These are phyloP conservation scores for Austroboletus olivaceoglutinosus DNA, from an alignment of 1,284 basidiomycete genomes.

Conservation along the genomic window DNA sequence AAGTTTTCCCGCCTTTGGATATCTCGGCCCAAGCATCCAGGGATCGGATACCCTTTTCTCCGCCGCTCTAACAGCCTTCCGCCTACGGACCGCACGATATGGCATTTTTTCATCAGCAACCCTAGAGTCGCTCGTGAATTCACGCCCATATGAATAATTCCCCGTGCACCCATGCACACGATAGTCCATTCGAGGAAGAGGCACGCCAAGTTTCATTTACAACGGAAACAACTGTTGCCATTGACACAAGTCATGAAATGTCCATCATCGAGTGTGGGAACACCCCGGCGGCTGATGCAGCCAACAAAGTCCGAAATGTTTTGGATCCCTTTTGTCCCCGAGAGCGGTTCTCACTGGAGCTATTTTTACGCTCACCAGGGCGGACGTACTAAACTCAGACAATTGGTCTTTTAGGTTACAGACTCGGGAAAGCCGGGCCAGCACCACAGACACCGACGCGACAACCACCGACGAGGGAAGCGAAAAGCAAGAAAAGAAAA, in stretches of 20 bases:
- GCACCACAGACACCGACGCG: constrained; percentile 12
- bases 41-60: constrained; percentile 20
- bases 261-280: constrained; percentile 21
- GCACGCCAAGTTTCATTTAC: constrained; percentile 6
- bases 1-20: constrained; percentile 24
- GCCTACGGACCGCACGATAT: constrained; percentile 22
- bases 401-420: constrained; percentile 13
- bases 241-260: constrained; percentile 4
- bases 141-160: constrained; percentile 14
- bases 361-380: constrained; percentile 20
- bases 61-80: constrained; percentile 24
- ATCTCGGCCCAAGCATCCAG: constrained; percentile 13
- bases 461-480: constrained; percentile 9
- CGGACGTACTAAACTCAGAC: constrained; percentile 1
- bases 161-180: constrained; percentile 11
- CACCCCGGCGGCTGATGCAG: constrained; percentile 21
- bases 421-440: constrained; percentile 6
- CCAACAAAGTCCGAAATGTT: constrained; percentile 24
- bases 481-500: neutral
- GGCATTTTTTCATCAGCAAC: constrained; percentile 14
- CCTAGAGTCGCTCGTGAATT: constrained; percentile 12
- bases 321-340: constrained; percentile 12
- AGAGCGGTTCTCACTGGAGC: constrained; percentile 23
- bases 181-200: constrained; percentile 11
- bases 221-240: constrained; percentile 5